Percentiles rank a stretch among this genome's conserved stretches.
Conservation (phyloP, 495 filamentous ascomycete genomes). For the Trichoderma asperelloides region DNA sequence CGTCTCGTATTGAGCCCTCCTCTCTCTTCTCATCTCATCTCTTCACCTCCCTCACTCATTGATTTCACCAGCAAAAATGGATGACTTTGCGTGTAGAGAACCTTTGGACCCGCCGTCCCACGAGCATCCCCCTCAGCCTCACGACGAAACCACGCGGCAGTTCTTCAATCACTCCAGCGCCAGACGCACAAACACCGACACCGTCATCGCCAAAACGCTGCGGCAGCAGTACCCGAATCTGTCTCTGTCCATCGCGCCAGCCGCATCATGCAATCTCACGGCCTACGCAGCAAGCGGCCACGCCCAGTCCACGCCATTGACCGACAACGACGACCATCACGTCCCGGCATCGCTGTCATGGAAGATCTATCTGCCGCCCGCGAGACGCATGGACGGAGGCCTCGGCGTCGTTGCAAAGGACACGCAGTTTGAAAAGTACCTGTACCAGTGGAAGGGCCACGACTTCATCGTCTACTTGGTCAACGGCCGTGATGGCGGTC, state of each 20-base stretch:
- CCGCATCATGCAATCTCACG: constrained; percentile 31
- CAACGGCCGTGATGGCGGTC: constrained; percentile 36
- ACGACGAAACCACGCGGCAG: constrained; percentile 16
- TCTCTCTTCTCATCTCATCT: neutral
- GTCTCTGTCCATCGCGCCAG: constrained; percentile 35
- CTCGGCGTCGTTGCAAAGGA: constrained; percentile 32
- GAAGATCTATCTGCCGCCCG: constrained; percentile 39
- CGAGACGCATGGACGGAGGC: constrained; percentile 38
- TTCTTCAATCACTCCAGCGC: constrained; percentile 40
- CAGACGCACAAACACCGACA: constrained; percentile 42
- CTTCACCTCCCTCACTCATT: neutral
- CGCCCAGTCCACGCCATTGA: constrained; percentile 28
- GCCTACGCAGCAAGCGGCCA: constrained; percentile 41
- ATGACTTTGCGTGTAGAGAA: neutral
- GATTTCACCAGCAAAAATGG: neutral
- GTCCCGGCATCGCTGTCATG: constrained; percentile 29
- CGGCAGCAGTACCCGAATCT: constrained; percentile 42
- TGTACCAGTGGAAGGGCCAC: constrained; percentile 39
- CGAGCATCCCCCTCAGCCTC: neutral
- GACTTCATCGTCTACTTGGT: constrained; percentile 47
- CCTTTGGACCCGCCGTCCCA: neutral
- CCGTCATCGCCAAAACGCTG: constrained; percentile 39
- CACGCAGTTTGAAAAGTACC: constrained; percentile 44
- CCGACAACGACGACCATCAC: constrained; percentile 21
- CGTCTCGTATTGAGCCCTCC: neutral